Conservation (phyloP, 345 rosid genomes). For the Syzygium oleosum region DNA sequence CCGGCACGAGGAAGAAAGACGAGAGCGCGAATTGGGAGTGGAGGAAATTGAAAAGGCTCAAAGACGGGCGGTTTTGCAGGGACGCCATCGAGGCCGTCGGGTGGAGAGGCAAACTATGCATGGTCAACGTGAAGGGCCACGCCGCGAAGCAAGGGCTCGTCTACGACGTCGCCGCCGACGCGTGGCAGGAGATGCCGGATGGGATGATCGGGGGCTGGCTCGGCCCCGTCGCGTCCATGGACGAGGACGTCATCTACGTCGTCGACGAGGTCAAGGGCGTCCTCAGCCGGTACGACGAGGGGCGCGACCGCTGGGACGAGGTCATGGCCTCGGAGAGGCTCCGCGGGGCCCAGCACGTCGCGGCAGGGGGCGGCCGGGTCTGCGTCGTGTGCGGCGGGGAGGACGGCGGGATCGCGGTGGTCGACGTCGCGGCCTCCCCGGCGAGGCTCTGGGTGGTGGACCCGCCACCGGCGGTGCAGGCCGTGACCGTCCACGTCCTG, state of each 20-base stretch:
- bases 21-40: constrained; percentile 9
- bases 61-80: constrained; percentile 31
- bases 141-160: constrained; percentile 25
- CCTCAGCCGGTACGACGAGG: constrained; percentile 22
- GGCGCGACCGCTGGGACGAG: constrained; percentile 24
- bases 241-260: constrained; percentile 30
- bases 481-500: constrained; percentile 24
- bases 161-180: constrained; percentile 19
- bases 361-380: constrained; percentile 33
- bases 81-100: constrained; percentile 46
- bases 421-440: constrained; percentile 18
- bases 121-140: constrained; percentile 40
- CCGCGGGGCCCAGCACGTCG: constrained; percentile 27
- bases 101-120: constrained; percentile 41
- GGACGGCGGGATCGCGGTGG: constrained; percentile 18
- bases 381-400: constrained; percentile 17
- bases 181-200: constrained; percentile 32
- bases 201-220: constrained; percentile 47
- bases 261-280: constrained; percentile 31
- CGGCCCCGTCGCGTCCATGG: constrained; percentile 47
- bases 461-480: constrained; percentile 18
- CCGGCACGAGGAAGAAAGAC: background rate
- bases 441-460: constrained; percentile 19
- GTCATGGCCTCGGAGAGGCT: constrained; percentile 14
- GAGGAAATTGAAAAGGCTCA: constrained; percentile 20